Percentiles rank a stretch among this genome's conserved stretches.
These are phyloP conservation scores for Clarireedia paspali DNA, from an alignment of 2,329 filamentous ascomycete genomes.

Conservation along the genomic window DNA sequence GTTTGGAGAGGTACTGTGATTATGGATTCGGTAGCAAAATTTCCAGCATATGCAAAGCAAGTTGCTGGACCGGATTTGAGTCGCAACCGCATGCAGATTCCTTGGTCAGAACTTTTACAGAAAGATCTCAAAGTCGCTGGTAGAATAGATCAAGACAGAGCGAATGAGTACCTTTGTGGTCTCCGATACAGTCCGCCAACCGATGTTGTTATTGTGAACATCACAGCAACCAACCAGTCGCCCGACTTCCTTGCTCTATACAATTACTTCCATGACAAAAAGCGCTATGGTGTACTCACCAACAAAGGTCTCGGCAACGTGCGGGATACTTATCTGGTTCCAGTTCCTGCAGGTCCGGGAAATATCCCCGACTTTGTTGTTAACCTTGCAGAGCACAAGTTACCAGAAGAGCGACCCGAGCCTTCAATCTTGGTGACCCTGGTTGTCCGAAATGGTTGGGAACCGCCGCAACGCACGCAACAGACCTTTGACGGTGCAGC, in stretches of 20 bases:
- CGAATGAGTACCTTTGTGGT: slow-evolving; percentile 85
- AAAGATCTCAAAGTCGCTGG: slow-evolving; percentile 63
- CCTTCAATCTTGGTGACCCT: slow-evolving; percentile 78
- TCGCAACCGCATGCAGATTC: slow-evolving; percentile 34
- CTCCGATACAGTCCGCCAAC: slow-evolving; percentile 74
- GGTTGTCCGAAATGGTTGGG: slow-evolving; percentile 61
- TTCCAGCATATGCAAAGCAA: slow-evolving; percentile 70
- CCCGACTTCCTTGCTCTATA: slow-evolving; percentile 69
- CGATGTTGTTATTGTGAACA: slow-evolving; percentile 73
- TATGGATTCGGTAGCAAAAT: slow-evolving; percentile 72
- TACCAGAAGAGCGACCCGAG: slow-evolving; percentile 64
- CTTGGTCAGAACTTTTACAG: slow-evolving; percentile 73
- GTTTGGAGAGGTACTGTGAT: slow-evolving; percentile 70
- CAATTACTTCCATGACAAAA: slow-evolving; percentile 75
- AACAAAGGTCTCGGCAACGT: slow-evolving; percentile 69
- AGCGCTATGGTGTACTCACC: slow-evolving; percentile 80
- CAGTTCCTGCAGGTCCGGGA: slow-evolving; percentile 63
- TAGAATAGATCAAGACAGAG: slow-evolving; percentile 73
- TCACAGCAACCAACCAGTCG: slow-evolving; percentile 54
- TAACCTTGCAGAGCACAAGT: slow-evolving; percentile 75
- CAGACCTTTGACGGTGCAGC: slow-evolving; percentile 15
- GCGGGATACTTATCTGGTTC: slow-evolving; percentile 85
- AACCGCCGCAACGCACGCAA: slow-evolving; percentile 4
- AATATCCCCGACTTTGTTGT: slow-evolving; percentile 79
- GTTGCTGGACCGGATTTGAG: slow-evolving; percentile 77